Conservation (phyloP, 2,329 filamentous ascomycete species). For the Fusarium pseudocircinatum region DNA sequence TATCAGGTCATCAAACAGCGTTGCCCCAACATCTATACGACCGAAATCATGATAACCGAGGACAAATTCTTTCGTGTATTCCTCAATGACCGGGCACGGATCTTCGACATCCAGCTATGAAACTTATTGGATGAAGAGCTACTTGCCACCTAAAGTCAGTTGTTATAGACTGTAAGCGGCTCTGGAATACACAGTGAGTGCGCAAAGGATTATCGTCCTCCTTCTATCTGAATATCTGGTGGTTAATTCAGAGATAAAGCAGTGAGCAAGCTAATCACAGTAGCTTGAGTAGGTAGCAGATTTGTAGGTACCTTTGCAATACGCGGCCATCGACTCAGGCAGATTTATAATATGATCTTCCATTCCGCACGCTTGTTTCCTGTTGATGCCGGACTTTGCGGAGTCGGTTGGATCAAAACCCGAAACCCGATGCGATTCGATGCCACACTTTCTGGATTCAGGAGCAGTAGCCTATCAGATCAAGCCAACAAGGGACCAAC, state of each 20-base stretch:
- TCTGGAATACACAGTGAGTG: neutral
- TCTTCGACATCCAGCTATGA: neutral
- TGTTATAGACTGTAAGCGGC: neutral
- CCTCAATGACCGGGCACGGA: neutral
- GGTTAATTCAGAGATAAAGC: neutral
- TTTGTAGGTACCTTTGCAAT: neutral
- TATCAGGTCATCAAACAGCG: neutral
- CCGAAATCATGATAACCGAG: neutral
- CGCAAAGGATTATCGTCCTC: neutral
- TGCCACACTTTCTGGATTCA: neutral
- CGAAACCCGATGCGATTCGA: slow-evolving; percentile 18
- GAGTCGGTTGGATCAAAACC: slow-evolving; percentile 2
- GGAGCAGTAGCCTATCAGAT: slow-evolving; percentile 2
- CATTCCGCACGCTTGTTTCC: slow-evolving; percentile 13
- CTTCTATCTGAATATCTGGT: neutral
- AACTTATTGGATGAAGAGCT: neutral
- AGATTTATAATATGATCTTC: slow-evolving; percentile 5
- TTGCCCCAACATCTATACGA: neutral
- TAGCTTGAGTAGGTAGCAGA: neutral
- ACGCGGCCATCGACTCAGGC: neutral
- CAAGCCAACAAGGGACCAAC: slow-evolving; percentile 8
- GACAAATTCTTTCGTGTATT: neutral
- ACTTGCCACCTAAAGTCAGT: neutral
- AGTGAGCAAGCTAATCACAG: slow-evolving; percentile 6
- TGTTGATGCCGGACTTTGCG: slow-evolving; percentile 27